Evolutionary conservation across 2,329 filamentous ascomycete genomes (phyloP).

Genomic region (Zelopaecilomyces penicillatus): DNA sequence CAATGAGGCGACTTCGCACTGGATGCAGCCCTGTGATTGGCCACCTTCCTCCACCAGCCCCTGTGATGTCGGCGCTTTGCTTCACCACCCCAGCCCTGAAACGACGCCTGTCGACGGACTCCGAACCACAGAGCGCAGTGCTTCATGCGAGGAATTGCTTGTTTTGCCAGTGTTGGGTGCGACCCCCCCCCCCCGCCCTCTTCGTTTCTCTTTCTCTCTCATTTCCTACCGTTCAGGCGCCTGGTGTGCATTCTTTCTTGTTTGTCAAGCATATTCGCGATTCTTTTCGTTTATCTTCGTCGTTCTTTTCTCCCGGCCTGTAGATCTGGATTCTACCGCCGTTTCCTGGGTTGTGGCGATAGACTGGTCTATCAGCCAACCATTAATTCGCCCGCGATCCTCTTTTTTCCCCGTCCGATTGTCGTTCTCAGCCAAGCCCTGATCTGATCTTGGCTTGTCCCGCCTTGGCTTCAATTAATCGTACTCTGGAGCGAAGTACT

Average conservation of each 20-base stretch:
- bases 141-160: too few relatives aligned
- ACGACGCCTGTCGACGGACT: constrained; percentile 4
- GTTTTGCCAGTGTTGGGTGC: too few relatives aligned
- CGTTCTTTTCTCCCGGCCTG: background rate
- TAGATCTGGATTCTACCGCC: background rate
- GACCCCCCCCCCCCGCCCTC: background rate
- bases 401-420: background rate
- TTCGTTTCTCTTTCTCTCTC: background rate
- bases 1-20: constrained; percentile 8
- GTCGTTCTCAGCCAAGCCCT: constrained; percentile 1
- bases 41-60: background rate
- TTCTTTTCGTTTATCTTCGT: too few relatives aligned
- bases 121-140: too few relatives aligned
- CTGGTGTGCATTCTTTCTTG: background rate
- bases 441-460: constrained; percentile 1
- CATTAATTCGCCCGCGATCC: background rate
- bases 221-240: background rate
- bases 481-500: too few relatives aligned
- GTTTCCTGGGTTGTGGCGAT: background rate
- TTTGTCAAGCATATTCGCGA: background rate
- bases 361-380: background rate
- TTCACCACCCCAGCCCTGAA: constrained; percentile 9
- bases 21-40: constrained; percentile 6
- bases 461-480: too few relatives aligned
- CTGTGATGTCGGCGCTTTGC: constrained; percentile 4